Evolutionary conservation across 495 filamentous ascomycete genomes (phyloP), one percentile per base, ranked within the genome.

Genomic region (Sporormia fimetaria): DNA sequence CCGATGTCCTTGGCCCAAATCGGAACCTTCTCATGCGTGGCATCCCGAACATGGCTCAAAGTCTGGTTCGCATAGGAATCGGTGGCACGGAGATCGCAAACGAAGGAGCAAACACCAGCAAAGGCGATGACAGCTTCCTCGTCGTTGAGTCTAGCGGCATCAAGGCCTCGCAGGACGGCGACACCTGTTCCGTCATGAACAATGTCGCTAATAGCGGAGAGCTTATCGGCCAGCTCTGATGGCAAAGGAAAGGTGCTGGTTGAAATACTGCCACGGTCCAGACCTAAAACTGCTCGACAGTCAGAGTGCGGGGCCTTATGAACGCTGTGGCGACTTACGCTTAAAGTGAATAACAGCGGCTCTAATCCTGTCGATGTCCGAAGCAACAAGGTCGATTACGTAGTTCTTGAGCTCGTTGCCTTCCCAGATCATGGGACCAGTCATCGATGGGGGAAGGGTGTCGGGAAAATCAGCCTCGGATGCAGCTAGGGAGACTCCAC

Each of bases 21-120:
- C 1, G 49, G 49, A 4, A 48, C 41, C 3, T 28, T 22, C 21
- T 52, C 49, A 14, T 47, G 41, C 3, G 41, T 52, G 9, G 49
- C 53, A 26, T 56, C 53, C 3, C 49, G 53, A 17, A 56, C 37
- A 22, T 56, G 53, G 38, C 52, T 56, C 24, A 56, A 28, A 14
- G 53, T 52, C 22, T 56, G 44, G 23, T 52, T 49, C 9, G 51
- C 51, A 37, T 41, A 54, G 11, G 40, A 40, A 31, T 54, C 51
- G 4, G 53, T 56, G 9, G 49, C 49, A 23, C 53, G 43, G 15
- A 31, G 28, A 22, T 36, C 27, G 25, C 40, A 41, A 7, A 56
- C 45, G 30, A 52, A 34, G 2, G 44, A 40, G 6, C 22, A 35
- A 8, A 56, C 16, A 17, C 53, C 53, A 20, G 24, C 49, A 23